Percentiles rank a stretch among this genome's conserved stretches.
These are phyloP conservation scores for Monosporozyma servazzii DNA, from an alignment of 805 yeast genomes.

Conservation along the genomic window DNA sequence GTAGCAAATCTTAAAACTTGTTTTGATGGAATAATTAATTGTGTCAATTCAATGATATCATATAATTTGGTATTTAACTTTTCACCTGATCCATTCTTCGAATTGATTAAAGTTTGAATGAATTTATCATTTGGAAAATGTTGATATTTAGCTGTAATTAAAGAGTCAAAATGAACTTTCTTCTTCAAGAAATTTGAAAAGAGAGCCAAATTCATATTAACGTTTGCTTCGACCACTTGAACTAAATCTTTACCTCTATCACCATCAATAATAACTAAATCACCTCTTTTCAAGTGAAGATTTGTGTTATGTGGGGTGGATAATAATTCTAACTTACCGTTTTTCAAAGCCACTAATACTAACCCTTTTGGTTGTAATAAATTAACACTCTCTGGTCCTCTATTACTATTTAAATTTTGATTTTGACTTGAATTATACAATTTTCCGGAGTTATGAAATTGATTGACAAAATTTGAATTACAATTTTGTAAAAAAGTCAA, in stretches of 20 bases:
- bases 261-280: constrained; percentile 72
- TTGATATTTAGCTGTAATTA: constrained; percentile 25
- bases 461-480: constrained; percentile 30
- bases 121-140: constrained; percentile 24
- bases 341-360: constrained; percentile 45
- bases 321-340: constrained; percentile 61
- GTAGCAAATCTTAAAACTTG: constrained; percentile 72
- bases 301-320: constrained; percentile 60
- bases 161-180: constrained; percentile 44
- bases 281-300: constrained; percentile 46
- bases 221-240: constrained; percentile 56
- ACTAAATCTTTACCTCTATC: constrained; percentile 78
- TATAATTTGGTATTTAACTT: constrained; percentile 24
- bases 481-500: constrained; percentile 34
- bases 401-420: constrained; percentile 4
- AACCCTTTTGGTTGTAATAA: constrained; percentile 23
- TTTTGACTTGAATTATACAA: neutral
- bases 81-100: constrained; percentile 18
- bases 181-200: constrained; percentile 67
- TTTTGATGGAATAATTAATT: constrained; percentile 63
- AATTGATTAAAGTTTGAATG: constrained; percentile 21
- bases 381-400: constrained; percentile 12
- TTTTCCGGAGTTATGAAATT: neutral
- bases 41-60: constrained; percentile 38
- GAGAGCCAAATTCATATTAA: constrained; percentile 56